These are phyloP conservation scores for Opeltia flavorubescens DNA, from an alignment of 495 filamentous ascomycete genomes.

Conservation along the genomic window DNA sequence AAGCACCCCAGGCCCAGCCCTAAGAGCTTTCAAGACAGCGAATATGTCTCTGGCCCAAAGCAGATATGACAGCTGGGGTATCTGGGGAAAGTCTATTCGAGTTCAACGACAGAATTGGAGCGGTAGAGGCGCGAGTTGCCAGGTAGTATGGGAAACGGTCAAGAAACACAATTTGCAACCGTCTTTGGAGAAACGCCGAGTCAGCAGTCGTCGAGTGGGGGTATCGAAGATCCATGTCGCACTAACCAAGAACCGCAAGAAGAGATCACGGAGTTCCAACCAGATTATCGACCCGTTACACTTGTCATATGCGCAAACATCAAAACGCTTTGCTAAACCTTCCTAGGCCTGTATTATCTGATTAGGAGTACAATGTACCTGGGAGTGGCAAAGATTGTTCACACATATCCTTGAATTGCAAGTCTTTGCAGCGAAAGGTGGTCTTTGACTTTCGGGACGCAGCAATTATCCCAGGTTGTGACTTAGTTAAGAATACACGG, in stretches of 20 bases:
- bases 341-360: background rate
- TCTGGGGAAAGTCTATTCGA: background rate
- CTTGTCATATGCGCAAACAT: constrained; percentile 2
- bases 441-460: too few species aligned
- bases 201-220: background rate
- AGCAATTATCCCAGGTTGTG: too few species aligned
- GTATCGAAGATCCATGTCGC: background rate
- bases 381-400: background rate
- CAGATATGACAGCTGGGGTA: constrained; percentile 3
- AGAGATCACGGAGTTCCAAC: background rate
- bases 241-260: background rate
- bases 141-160: background rate
- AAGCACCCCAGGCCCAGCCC: constrained; percentile 12
- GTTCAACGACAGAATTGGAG: constrained; percentile 9
- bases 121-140: constrained; percentile 6
- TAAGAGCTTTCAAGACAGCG: constrained; percentile 7
- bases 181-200: background rate
- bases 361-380: background rate
- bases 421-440: background rate
- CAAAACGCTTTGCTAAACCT: background rate
- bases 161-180: background rate
- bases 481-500: too few species aligned
- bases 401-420: background rate
- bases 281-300: too few species aligned
- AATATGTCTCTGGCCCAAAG: constrained; percentile 3